Percentiles rank a stretch among this genome's conserved stretches.
phyloP scores from a whole-genome alignment of 2,329 filamentous ascomycete species.

The Diaporthe citriasiana region DNA sequence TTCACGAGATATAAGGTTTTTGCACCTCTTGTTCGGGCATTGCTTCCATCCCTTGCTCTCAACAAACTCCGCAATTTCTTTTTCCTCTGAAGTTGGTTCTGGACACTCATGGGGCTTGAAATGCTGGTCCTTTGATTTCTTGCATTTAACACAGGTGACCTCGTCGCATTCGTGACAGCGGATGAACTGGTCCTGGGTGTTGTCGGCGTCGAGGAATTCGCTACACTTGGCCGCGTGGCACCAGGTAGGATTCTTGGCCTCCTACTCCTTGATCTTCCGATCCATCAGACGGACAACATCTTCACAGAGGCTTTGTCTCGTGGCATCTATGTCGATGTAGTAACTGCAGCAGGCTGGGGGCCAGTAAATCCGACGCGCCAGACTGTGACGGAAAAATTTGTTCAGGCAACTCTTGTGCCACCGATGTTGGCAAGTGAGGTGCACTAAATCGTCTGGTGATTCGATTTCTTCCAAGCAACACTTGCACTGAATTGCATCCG shows the following conservation, averaged over 20 bases:
- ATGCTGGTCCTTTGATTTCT: not conserved
- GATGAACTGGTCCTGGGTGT: not conserved
- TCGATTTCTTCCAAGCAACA: not conserved
- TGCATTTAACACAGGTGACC: not conserved
- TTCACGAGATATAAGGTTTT: not conserved
- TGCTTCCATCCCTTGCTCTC: not conserved
- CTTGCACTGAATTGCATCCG: not conserved
- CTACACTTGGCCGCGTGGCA: not conserved
- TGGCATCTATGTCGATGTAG: not conserved
- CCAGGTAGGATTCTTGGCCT: not conserved
- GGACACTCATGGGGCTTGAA: not conserved
- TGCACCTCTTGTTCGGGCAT: not conserved
- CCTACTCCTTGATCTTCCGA: not conserved
- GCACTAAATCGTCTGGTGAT: not conserved
- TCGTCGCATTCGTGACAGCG: not conserved
- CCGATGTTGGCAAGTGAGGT: not conserved
- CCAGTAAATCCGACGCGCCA: not conserved
- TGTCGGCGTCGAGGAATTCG: not conserved
- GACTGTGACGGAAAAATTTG: accelerated
- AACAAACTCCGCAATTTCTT: not conserved
- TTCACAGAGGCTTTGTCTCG: not conserved
- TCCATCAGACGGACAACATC: not conserved
- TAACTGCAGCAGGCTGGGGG: not conserved
- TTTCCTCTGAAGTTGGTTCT: not conserved
- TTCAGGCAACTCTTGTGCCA: not conserved